Base-by-base conservation (phyloP, 2,329 filamentous ascomycete genomes). In the Colletotrichum higginsianum region DNA sequence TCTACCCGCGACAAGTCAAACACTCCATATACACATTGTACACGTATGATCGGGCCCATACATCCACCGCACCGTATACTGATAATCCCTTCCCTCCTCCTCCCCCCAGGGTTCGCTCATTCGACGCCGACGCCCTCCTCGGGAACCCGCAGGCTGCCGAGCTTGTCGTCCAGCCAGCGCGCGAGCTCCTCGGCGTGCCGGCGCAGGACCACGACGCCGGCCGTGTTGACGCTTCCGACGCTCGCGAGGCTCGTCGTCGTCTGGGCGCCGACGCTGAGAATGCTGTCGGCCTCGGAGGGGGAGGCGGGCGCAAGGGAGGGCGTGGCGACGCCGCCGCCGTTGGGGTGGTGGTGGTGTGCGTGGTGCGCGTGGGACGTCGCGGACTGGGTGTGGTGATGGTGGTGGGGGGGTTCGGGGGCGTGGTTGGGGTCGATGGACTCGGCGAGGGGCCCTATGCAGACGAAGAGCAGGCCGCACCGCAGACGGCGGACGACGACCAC, bases 401-500 rank as follows among this genome's bases (percentile, higher is more conserved):
- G 75, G 42, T 70, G 61, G 44, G 76, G 61, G 42, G 76, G 74
- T 26, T 62, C 47, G 47, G 30, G 26, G 47, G 70, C 73, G 53
- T 58, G 55, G 5, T 57, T n/a, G 21, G 67, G 66, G 52, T 76
- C 78, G 12, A 68, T 68, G 6, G 61, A 47, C 57, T 79, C 77
- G 67, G 80, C 76, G 3, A 83, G 77, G 1, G 87, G 84, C 0
- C 89, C 89, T 50, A 91, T 85, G 75, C 88, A 90, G 57, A 91
- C 87, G 74, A 92, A 90, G 47, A 92, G 82, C 56, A 92, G 83
- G 21, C 89, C 89, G 78, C 89, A 91, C 50, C 82, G 83, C 42
- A 92, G 82, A 2, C 84, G 83, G 13, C 89, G 84, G 66, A 92
- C 88, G 23, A 91, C 86, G 75, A 92, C 85, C 40, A 91, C 86